A percentile compares a stretch with the other conserved stretches of the same genome.
phyloP scores from a whole-genome alignment of 148 eudicot genomes.

The Rhododendron molle region DNA sequence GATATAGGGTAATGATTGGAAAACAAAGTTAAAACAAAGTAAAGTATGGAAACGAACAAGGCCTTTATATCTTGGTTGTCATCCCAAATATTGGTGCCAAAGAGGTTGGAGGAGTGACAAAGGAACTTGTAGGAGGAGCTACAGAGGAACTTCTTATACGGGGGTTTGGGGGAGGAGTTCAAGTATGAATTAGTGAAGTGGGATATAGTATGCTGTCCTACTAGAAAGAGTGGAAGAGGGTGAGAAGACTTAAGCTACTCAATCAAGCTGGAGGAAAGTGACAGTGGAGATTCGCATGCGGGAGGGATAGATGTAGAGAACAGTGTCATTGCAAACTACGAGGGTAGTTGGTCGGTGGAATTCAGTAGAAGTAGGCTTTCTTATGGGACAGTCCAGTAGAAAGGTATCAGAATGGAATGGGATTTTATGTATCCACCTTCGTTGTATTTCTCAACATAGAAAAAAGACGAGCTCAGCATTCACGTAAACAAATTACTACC shows the following conservation, averaged over 20 bases:
- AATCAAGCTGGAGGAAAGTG: not conserved
- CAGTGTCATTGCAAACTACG: not conserved
- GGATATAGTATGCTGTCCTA: not conserved
- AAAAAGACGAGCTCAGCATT: not conserved
- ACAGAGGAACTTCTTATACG: not conserved
- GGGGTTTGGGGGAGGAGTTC: not conserved
- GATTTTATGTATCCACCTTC: not conserved
- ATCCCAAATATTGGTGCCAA: not conserved
- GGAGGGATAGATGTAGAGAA: not conserved
- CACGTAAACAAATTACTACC: not conserved
- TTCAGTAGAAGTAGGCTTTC: not conserved
- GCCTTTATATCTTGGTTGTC: not conserved
- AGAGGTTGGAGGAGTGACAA: not conserved
- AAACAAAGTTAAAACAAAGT: too few relatives aligned
- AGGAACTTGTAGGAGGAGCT: not conserved
- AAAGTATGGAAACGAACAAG: too few relatives aligned
- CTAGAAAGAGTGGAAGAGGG: not conserved
- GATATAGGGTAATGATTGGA: too few relatives aligned
- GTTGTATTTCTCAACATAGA: not conserved
- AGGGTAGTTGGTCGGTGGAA: not conserved
- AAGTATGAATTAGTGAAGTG: not conserved
- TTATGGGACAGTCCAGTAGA: not conserved
- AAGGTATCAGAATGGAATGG: not conserved
- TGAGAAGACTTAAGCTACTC: not conserved
- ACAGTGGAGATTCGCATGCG: not conserved